phyloP scores from a whole-genome alignment of 768 basidiomycete genomes.

The Hygrophoropsis aurantiaca region DNA sequence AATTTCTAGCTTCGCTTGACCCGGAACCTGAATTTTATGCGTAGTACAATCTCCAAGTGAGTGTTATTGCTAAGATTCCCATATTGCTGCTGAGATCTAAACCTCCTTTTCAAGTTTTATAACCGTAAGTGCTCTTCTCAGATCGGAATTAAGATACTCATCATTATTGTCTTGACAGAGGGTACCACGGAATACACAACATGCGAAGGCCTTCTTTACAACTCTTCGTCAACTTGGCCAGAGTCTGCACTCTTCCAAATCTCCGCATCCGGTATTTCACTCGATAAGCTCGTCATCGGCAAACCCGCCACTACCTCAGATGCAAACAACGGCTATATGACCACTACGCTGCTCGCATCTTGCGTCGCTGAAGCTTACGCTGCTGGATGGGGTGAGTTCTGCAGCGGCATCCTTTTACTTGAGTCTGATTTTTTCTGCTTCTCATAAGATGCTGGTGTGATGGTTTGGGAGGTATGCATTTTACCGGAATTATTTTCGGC shows the following conservation, averaged over 20 bases:
- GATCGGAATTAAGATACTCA: slow-evolving; percentile 1
- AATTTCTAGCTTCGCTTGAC: background rate
- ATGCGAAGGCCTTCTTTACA: slow-evolving; percentile 55
- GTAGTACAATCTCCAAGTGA: slow-evolving; percentile 44
- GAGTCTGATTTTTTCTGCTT: background rate
- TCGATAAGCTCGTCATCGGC: slow-evolving; percentile 55
- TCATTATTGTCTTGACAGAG: slow-evolving; percentile 37
- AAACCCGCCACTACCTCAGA: slow-evolving; percentile 46
- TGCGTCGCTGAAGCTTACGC: slow-evolving; percentile 61
- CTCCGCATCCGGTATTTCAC: slow-evolving; percentile 42
- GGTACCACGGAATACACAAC: slow-evolving; percentile 63
- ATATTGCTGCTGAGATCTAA: background rate
- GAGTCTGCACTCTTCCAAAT: slow-evolving; percentile 57
- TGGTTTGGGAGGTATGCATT: slow-evolving; percentile 38
- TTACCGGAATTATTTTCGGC: background rate
- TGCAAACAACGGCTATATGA: slow-evolving; percentile 57
- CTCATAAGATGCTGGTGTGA: slow-evolving; percentile 36
- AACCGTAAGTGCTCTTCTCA: slow-evolving; percentile 18
- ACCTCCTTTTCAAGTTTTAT: slow-evolving; percentile 21
- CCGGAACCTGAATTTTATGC: background rate
- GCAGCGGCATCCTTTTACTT: background rate
- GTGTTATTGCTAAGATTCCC: too few relatives aligned
- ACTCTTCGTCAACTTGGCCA: slow-evolving; percentile 63
- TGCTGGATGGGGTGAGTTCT: slow-evolving; percentile 65
- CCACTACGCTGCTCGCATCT: slow-evolving; percentile 49